These are phyloP conservation scores for Hondaea fermentalgiana DNA, from an alignment of 108 stramenopile species.

Conservation along the genomic window DNA sequence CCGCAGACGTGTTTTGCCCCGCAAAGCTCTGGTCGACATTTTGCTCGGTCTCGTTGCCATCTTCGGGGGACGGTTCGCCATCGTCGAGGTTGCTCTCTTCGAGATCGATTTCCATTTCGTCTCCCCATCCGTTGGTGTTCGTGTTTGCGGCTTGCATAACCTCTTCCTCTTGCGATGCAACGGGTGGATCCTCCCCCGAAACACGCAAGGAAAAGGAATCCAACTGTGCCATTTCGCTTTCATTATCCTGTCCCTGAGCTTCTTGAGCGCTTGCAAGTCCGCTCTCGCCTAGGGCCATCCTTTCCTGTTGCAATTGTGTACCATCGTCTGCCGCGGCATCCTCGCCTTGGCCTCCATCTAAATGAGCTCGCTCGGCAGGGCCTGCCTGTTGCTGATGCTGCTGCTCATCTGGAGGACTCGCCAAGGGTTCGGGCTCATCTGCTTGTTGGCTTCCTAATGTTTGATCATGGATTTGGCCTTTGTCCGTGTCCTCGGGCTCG, in stretches of 20 bases:
- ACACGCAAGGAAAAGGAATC: background rate
- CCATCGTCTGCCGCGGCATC: background rate
- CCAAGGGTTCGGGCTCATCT: too few species aligned
- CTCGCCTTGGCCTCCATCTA: background rate
- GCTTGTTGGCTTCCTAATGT: too few species aligned
- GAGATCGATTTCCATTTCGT: background rate
- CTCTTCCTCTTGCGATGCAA: background rate
- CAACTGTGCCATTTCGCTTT: background rate
- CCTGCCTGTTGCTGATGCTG: too few species aligned
- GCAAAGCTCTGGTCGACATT: too few species aligned
- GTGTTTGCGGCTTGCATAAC: background rate
- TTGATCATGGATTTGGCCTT: too few species aligned
- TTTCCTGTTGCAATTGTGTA: background rate
- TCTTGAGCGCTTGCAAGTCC: background rate
- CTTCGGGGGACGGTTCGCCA: background rate
- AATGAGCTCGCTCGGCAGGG: background rate
- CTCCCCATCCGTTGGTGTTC: background rate
- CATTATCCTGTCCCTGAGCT: background rate
- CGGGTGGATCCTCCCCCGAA: background rate
- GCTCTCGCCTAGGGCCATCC: background rate
- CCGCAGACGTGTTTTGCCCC: too few species aligned
- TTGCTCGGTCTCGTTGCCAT: background rate
- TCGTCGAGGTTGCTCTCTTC: background rate
- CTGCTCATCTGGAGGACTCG: too few species aligned
- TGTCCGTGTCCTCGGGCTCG: background rate